phyloP scores from a whole-genome alignment of 805 yeast species.

The Saturnispora quitensis region DNA sequence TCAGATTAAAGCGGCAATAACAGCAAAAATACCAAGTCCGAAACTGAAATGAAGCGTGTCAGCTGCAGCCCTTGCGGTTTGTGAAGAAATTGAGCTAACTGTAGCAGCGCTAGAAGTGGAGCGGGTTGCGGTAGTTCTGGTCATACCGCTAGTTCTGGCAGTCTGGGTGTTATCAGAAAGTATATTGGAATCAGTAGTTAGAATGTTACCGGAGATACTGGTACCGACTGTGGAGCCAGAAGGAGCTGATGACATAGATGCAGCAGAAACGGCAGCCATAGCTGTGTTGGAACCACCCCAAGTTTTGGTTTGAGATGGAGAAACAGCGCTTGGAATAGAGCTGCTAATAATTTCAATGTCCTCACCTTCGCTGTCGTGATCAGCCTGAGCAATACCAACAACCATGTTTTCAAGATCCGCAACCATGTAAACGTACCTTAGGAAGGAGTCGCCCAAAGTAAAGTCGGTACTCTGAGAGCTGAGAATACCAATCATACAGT shows the following conservation, averaged over 20 bases:
- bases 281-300: slow-evolving; percentile 18
- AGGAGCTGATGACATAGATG: slow-evolving; percentile 6
- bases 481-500: slow-evolving; percentile 39
- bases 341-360: slow-evolving; percentile 27
- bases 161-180: background rate
- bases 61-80: slow-evolving; percentile 1
- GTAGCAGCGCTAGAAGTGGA: background rate
- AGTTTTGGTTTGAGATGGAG: slow-evolving; percentile 37
- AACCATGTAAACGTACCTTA: slow-evolving; percentile 44
- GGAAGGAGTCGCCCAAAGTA: slow-evolving; percentile 47
- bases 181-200: background rate
- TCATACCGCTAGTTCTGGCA: background rate
- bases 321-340: slow-evolving; percentile 40
- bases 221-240: background rate
- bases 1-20: slow-evolving; percentile 2
- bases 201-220: background rate
- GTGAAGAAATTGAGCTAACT: slow-evolving; percentile 5
- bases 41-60: slow-evolving; percentile 50
- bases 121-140: background rate
- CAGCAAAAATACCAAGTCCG: slow-evolving; percentile 35
- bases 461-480: slow-evolving; percentile 26
- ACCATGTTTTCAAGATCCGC: slow-evolving; percentile 42
- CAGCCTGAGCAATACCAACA: slow-evolving; percentile 34
- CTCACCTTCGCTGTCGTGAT: slow-evolving; percentile 28
- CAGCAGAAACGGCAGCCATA: slow-evolving; percentile 1